These are phyloP conservation scores for Puya raimondii DNA, from an alignment of 176 grass and related monocot species.

Conservation along the genomic window DNA sequence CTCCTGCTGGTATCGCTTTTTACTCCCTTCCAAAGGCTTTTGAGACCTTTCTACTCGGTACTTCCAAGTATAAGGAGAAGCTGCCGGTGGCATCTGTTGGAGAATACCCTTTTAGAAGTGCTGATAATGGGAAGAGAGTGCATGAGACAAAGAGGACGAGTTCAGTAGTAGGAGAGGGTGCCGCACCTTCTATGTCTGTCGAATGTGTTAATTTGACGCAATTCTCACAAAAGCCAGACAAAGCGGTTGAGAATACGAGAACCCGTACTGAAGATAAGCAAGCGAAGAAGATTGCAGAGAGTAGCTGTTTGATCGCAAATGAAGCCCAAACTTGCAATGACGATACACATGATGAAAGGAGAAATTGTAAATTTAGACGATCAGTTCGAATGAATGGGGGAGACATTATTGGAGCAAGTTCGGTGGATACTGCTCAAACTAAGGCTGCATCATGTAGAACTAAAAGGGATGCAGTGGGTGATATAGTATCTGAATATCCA, in stretches of 20 bases:
- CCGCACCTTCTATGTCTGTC: neutral
- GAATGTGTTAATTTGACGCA: neutral
- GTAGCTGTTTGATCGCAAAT: neutral
- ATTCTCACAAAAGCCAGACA: neutral
- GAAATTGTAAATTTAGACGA: neutral
- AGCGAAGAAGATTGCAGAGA: neutral
- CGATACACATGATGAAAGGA: neutral
- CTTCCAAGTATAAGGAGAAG: slow-evolving; percentile 40
- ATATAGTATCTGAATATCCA: neutral
- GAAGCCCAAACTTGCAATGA: neutral
- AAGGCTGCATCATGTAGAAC: neutral
- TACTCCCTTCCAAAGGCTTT: slow-evolving; percentile 35
- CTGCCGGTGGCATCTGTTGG: neutral
- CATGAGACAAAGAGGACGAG: neutral
- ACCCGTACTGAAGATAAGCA: neutral
- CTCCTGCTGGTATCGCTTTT: slow-evolving; percentile 26
- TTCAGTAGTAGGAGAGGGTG: neutral
- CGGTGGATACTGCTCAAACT: neutral
- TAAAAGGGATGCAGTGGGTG: neutral
- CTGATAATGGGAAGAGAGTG: neutral
- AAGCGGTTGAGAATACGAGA: neutral
- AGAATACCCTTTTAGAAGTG: slow-evolving; percentile 1
- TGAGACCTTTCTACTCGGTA: slow-evolving; percentile 34
- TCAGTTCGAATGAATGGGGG: slow-evolving; percentile 2
- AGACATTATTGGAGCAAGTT: neutral